phyloP scores from a whole-genome alignment of 306 rosid genomes.

The Rosa chinensis region DNA sequence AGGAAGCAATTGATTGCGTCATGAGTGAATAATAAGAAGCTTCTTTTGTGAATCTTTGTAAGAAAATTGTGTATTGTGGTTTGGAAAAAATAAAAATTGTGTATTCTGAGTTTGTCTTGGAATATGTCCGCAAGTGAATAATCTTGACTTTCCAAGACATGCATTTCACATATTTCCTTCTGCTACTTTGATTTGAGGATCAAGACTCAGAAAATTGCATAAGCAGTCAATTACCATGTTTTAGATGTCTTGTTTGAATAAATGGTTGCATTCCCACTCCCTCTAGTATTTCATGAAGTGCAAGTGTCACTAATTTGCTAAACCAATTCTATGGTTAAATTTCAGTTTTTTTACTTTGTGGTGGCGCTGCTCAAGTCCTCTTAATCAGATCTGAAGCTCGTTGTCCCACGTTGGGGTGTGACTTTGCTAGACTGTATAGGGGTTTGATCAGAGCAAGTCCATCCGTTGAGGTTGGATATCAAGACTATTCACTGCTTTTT shows the following conservation, averaged over 20 bases:
- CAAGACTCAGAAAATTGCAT: background rate
- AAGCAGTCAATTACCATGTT: background rate
- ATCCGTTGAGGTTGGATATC: too few relatives aligned
- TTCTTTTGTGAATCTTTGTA: background rate
- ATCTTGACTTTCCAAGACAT: background rate
- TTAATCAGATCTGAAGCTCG: too few relatives aligned
- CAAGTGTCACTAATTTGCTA: background rate
- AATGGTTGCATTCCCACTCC: background rate
- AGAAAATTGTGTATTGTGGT: background rate
- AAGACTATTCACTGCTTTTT: too few relatives aligned
- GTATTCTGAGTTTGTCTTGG: conserved; percentile 8
- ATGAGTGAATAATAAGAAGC: conserved; percentile 40
- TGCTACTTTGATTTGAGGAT: background rate
- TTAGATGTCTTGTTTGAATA: background rate
- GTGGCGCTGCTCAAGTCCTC: too few relatives aligned
- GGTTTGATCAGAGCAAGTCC: too few relatives aligned
- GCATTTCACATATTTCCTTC: background rate
- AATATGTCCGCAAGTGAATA: background rate
- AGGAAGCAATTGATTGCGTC: conserved; percentile 82
- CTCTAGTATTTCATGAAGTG: background rate
- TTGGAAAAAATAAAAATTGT: background rate
- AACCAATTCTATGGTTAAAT: too few relatives aligned
- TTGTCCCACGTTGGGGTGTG: too few relatives aligned
- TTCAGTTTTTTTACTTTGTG: too few relatives aligned
- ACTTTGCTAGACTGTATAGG: too few relatives aligned